These are phyloP conservation scores for Beta vulgaris DNA, from an alignment of 148 eudicot genomes.

Conservation along the genomic window DNA sequence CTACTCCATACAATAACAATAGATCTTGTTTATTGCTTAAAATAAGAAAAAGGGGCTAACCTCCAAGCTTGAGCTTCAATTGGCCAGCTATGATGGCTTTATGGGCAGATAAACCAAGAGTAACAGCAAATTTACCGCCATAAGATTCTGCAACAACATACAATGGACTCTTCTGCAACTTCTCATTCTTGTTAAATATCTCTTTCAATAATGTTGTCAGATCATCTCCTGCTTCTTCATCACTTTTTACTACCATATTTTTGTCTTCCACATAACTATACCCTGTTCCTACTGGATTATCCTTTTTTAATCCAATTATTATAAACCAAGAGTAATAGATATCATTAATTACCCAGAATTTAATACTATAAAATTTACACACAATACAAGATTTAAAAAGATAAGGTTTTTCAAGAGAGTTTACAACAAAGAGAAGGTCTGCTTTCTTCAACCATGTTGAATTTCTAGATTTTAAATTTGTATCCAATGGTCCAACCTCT, in stretches of 20 bases:
- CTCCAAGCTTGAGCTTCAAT: constrained; percentile 77
- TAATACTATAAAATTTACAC: too few relatives aligned
- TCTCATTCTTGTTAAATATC: constrained; percentile 49
- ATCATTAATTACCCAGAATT: too few relatives aligned
- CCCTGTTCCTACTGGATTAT: constrained; percentile 97
- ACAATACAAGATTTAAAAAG: too few relatives aligned
- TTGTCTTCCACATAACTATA: constrained; percentile 79
- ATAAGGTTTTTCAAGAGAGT: not conserved
- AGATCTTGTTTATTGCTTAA: too few relatives aligned
- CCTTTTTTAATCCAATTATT: too few relatives aligned
- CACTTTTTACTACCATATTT: constrained; percentile 61
- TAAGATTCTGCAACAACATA: constrained; percentile 88
- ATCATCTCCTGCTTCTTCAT: constrained; percentile 77
- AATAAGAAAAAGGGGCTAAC: constrained; percentile 30
- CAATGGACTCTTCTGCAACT: constrained; percentile 59
- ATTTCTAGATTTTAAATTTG: constrained; percentile 59
- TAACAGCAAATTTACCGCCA: constrained; percentile 90
- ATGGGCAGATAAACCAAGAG: constrained; percentile 69
- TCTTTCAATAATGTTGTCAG: constrained; percentile 53
- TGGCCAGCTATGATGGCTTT: constrained; percentile 61
- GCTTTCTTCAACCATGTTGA: constrained; percentile 82
- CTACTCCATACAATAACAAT: too few relatives aligned
- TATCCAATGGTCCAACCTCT: constrained; percentile 85
- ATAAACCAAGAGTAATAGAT: too few relatives aligned
- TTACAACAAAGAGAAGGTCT: constrained; percentile 91